Base-by-base conservation (phyloP, 345 rosid species). In the Heritiera fomes region DNA sequence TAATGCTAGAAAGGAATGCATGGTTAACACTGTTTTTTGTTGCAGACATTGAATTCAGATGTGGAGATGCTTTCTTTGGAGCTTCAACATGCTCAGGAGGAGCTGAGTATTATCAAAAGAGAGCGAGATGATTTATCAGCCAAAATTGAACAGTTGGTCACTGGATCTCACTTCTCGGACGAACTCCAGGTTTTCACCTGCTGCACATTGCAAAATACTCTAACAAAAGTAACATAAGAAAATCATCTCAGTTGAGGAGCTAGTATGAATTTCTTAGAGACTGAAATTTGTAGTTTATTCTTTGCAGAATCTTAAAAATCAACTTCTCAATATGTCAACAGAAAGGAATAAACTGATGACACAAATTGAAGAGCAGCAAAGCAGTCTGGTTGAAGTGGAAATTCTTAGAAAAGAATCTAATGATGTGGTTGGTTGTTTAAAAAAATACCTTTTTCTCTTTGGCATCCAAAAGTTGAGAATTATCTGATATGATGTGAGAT, bases 71-170 rank as follows among this genome's bases (percentile, higher is more conserved):
- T 88, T n/a, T 78, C 83, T 71, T 80, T 82, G 65, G 90, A 88
- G 77, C 85, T 82, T 78, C 85, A 84, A 47, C 62, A 64, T 73
- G 79, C 89, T 78, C 81, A 77, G 41, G 79, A 79, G 81, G 87
- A 90, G 77, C 80, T 89, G 77, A 71, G 23, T 68, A 69, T 62
- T 65, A 82, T 87, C 62, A 84, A 75, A 50, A 84, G 82, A 75
- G 86, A 90, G 80, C 86, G 89, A 80, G 89, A 87, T 41, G 79
- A 81, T 77, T 79, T 88, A 74, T 47, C 81, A 61, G 72, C 79
- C 76, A 83, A 72, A 75, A 77, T 82, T 60, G 77, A 49, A 76
- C 87, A 79, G 79, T 70, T 75, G 43, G 89, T 84, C 50, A 71
- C 38, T 20, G 78, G 68, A 53, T 40, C 76, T 10, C 80, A 79